Evolutionary conservation across 1,139 yeast genomes (phyloP).

Genomic region (Suhomyces kunorum): DNA sequence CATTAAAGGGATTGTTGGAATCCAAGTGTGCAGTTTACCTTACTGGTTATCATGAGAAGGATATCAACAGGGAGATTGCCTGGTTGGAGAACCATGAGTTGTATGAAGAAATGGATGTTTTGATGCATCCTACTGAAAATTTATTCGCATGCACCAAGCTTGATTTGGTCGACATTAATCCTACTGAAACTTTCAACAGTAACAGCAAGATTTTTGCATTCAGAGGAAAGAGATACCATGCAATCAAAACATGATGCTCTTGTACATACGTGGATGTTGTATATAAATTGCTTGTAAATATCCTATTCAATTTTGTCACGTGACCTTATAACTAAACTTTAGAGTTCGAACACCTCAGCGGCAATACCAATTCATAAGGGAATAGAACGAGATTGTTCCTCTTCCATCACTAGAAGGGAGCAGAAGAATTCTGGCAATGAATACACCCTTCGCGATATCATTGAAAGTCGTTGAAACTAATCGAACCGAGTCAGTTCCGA

Average conservation of each 20-base stretch:
- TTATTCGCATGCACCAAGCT: constrained; percentile 84
- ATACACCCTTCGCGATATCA: constrained; percentile 24
- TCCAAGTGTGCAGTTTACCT: constrained; percentile 90
- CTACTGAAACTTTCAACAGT: constrained; percentile 89
- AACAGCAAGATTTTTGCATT: constrained; percentile 87
- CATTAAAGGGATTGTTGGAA: constrained; percentile 83
- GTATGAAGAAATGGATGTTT: constrained; percentile 71
- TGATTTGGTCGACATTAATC: constrained; percentile 88
- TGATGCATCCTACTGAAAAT: constrained; percentile 74
- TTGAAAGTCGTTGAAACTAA: constrained; percentile 18
- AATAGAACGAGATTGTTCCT: too few species aligned
- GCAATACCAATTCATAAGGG: too few species aligned
- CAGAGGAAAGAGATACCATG: constrained; percentile 96
- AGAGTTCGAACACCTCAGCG: too few species aligned
- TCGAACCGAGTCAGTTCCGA: constrained; percentile 1
- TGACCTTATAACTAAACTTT: background rate
- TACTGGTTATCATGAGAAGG: constrained; percentile 85
- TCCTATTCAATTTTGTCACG: constrained; percentile 4
- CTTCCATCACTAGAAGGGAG: too few species aligned
- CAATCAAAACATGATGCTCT: constrained; percentile 44
- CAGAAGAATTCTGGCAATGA: constrained; percentile 19
- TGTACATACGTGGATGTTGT: constrained; percentile 8
- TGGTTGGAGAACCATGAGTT: constrained; percentile 68
- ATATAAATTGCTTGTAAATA: constrained; percentile 9
- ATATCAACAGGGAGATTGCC: constrained; percentile 65